Evolutionary conservation across 176 grass and related monocot species (phyloP), one percentile per base, ranked within the genome.

Genomic region (Pontederia crassipes): DNA sequence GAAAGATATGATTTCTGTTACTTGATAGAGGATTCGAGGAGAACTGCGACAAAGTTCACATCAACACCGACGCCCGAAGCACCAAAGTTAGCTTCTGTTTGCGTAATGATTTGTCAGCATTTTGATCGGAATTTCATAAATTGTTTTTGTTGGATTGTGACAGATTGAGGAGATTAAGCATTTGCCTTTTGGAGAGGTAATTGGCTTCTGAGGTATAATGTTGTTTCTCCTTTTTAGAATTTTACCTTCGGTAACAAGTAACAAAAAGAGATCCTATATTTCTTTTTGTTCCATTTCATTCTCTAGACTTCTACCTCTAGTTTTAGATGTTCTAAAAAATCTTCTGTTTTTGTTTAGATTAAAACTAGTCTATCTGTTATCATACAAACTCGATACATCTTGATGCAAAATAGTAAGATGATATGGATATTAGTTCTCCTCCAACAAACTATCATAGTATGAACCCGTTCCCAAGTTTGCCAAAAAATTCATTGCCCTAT

Each of bases 1-100:
- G 27, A n/a, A 55, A 11, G 9, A 45, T 20, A 48, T 18, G 67
- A 24, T 49, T 12, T 54, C 15, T 56, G 32, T 60, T 62, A 46
- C 48, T n/a, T 63, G 26, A 46, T 62, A 92, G 87, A 79, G 93
- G 93, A 16, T 88, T 98, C 65, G 78, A 85, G 56, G 87, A 98
- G 29, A 56, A 71, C 18, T 88, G 40, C 18, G 84, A 92, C 78
- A 88, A 77, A 57, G 86, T 98, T 83, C 84, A 86, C 76, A 92
- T 98, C 48, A 88, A 98, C 16, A 92, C 87, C 0, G 84, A 98
- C 68, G 66, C 50, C 3, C 79, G 87, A 72, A 92, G 71, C 59
- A 78, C 56, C 75, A 92, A 98, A 84, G 87, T 88, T 26, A 8
- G 12, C 8, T 11, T 24, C 71, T 0, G 17, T 68, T 11, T 64